These are phyloP conservation scores for Taiwanofungus camphoratus DNA, from an alignment of 1,284 basidiomycete species.

Conservation along the genomic window DNA sequence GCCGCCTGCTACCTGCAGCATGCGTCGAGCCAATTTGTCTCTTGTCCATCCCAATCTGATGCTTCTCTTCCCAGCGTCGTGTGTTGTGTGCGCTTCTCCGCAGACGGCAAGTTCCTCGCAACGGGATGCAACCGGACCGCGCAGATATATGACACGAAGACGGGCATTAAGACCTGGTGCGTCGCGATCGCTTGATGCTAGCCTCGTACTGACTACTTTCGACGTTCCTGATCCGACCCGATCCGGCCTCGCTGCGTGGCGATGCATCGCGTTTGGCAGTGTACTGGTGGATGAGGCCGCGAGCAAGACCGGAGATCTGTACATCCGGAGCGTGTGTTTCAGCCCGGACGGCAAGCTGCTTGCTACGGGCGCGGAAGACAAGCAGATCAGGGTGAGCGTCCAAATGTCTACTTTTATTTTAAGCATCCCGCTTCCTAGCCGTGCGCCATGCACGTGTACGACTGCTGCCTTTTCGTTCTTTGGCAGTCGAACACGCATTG, in stretches of 20 bases:
- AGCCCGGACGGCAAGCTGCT: constrained; percentile 63
- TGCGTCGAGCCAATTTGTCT: no score
- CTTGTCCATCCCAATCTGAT: no score
- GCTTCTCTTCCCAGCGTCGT: constrained; percentile 77
- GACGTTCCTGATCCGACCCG: no score
- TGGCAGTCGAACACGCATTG: no score
- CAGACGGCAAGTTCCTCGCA: constrained; percentile 83
- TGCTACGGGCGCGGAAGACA: constrained; percentile 67
- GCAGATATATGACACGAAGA: constrained; percentile 87
- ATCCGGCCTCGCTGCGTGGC: no score
- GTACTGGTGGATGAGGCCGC: constrained; percentile 54
- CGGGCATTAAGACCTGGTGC: constrained; percentile 76
- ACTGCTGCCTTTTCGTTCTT: no score
- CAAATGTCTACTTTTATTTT: no score
- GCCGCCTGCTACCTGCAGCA: no score
- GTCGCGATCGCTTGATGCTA: constrained; percentile 24
- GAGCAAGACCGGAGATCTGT: constrained; percentile 51
- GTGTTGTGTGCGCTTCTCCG: constrained; percentile 88
- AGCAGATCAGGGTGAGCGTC: constrained; percentile 55
- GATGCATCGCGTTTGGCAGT: constrained; percentile 24
- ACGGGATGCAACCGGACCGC: constrained; percentile 90
- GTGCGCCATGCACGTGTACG: background rate
- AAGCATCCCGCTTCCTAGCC: background rate
- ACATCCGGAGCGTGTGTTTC: constrained; percentile 67
- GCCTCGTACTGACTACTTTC: no score